phyloP scores from a whole-genome alignment of 2,329 filamentous ascomycete genomes.

The Aspergillus niger region DNA sequence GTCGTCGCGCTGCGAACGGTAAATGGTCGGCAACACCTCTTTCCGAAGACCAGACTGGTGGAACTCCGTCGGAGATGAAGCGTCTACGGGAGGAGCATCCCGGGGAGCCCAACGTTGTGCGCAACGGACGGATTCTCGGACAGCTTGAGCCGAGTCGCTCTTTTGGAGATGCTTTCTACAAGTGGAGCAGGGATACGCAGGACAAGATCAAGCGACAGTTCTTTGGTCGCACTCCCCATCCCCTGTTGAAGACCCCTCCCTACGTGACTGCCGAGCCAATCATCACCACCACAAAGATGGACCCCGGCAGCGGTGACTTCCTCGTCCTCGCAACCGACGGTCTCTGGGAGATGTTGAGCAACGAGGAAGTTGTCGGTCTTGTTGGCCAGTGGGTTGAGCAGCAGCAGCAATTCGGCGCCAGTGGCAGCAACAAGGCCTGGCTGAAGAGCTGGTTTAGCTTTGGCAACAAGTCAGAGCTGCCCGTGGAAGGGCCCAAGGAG shows the following conservation, averaged over 20 bases:
- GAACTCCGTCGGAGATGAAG: slow-evolving; percentile 79
- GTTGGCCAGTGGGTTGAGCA: slow-evolving; percentile 96
- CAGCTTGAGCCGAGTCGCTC: slow-evolving; percentile 90
- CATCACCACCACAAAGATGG: slow-evolving; percentile 87
- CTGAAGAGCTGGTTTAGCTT: slow-evolving; percentile 69
- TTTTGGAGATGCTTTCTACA: slow-evolving; percentile 96
- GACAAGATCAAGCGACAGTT: slow-evolving; percentile 80
- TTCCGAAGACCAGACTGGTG: slow-evolving; percentile 91
- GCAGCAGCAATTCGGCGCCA: slow-evolving; percentile 53
- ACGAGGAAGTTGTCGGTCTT: slow-evolving; percentile 94
- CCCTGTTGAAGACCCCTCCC: slow-evolving; percentile 82
- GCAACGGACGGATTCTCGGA: slow-evolving; percentile 86
- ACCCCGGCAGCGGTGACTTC: slow-evolving; percentile 89
- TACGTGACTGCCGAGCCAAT: slow-evolving; percentile 97
- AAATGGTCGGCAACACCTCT: slow-evolving; percentile 92
- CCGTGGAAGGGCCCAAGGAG: slow-evolving; percentile 67
- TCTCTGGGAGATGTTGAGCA: slow-evolving; percentile 98
- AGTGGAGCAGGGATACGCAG: slow-evolving; percentile 87
- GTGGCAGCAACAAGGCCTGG: slow-evolving; percentile 59
- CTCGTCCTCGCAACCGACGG: slow-evolving; percentile 95
- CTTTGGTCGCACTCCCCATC: slow-evolving; percentile 78
- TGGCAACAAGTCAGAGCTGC: slow-evolving; percentile 59
- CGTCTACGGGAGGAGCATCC: slow-evolving; percentile 85
- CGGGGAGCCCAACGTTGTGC: slow-evolving; percentile 81
- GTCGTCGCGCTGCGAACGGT: slow-evolving; percentile 72